Conservation (phyloP, 2,329 filamentous ascomycete species). For the Alternaria ethzedia region DNA sequence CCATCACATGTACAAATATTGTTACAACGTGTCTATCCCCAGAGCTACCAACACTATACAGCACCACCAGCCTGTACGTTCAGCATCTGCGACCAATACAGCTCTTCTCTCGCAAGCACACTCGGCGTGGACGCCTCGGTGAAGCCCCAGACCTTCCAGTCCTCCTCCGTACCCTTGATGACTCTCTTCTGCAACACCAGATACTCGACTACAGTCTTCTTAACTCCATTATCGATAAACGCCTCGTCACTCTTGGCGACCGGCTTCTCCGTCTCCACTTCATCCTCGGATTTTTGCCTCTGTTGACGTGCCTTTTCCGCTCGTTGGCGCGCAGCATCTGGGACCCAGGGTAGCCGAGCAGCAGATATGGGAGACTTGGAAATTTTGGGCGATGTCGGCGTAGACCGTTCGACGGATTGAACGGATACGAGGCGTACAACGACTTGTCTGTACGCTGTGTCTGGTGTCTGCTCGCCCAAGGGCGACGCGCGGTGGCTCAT, state of each 20-base stretch:
- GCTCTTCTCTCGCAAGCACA: constrained; percentile 28
- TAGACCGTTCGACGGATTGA: constrained; percentile 21
- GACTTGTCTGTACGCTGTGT: constrained; percentile 33
- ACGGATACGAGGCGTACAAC: constrained; percentile 33
- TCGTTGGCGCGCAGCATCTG: constrained; percentile 11
- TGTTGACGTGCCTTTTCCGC: constrained; percentile 6
- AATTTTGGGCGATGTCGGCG: neutral
- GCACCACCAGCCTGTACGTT: constrained; percentile 20
- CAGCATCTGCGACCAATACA: constrained; percentile 28
- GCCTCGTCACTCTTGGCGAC: neutral
- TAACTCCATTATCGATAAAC: constrained; percentile 2
- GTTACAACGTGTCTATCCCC: constrained; percentile 14
- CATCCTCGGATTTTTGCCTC: neutral
- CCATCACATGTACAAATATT: constrained; percentile 15
- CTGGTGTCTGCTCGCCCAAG: constrained; percentile 45
- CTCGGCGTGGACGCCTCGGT: constrained; percentile 56
- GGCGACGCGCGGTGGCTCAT: constrained; percentile 62
- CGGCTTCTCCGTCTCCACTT: neutral
- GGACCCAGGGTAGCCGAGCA: constrained; percentile 9
- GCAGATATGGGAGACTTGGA: neutral
- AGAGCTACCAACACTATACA: neutral
- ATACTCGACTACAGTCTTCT: constrained; percentile 63
- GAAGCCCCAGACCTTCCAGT: constrained; percentile 72
- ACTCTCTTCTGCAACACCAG: constrained; percentile 65
- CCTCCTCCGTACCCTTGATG: constrained; percentile 53